Evolutionary conservation across 805 yeast species (phyloP), one percentile per base, ranked within the genome.

Genomic region (Phaffomyces thermotolerans): DNA sequence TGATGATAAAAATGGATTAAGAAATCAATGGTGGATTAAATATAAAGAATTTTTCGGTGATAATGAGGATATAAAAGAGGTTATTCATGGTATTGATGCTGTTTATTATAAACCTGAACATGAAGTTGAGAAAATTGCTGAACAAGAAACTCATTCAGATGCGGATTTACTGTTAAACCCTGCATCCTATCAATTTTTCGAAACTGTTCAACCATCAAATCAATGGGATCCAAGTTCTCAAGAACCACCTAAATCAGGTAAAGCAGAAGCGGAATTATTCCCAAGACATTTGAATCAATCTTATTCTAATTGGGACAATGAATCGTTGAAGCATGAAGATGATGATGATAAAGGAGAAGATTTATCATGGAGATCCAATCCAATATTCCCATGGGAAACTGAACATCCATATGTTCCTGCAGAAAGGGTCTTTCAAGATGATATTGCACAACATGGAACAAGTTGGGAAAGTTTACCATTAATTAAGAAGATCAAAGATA

Each of bases 201-300:
- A 47, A 1, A 57, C 59, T 1, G 36, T 54, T 29, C 36, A 44
- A 23, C 43, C 48, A 3, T 39, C 40, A n/a, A 13, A 18, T 2
- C 45, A 47, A 52, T 74, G 79, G 79, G 68, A 73, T 43, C 71
- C 78, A 8, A 59, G 73, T 2, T 51, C 41, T 12, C 67, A 63
- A 37, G 63, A 66, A 8, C 78, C 78, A 9, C 78, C 78, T 20
- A 53, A 49, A 34, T 44, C 52, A 33, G 58, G 60, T 10, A 43
- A 30, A 25, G 58, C 64, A 18, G 59, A 60, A 38, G 63, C 62
- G 22, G 52, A 50, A 2, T 15, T 38, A 12, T 52, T 60, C 49
- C 57, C 58, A 8, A 31, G 45, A 4, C 23, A 45, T n/a, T 14
- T 39, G 4, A 18, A 31, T 14, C 30, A 37, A n/a, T 8, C 20